Evolutionary conservation across 345 rosid genomes (phyloP).

Genomic region (Eucalyptus pauciflora): DNA sequence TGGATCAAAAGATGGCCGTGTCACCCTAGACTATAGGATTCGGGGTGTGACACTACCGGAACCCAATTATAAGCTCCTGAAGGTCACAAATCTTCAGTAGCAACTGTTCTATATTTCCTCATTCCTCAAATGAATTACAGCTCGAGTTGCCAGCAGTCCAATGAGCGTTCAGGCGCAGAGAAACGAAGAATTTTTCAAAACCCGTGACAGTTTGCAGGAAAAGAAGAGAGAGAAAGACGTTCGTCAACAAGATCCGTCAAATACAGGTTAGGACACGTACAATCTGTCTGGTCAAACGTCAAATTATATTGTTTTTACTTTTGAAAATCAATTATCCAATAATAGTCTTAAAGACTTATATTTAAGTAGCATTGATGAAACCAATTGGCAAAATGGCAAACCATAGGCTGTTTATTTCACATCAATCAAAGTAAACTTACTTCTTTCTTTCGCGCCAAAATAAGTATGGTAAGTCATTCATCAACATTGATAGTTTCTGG

Average conservation of each 20-base stretch:
- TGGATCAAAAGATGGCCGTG: accelerated
- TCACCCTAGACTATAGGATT: no score
- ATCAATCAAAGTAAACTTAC: background rate
- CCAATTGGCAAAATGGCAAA: background rate
- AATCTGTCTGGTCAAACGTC: background rate
- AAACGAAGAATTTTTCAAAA: background rate
- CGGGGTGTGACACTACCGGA: background rate
- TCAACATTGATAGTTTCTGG: background rate
- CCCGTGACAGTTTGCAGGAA: background rate
- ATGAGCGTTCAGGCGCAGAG: background rate
- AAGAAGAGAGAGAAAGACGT: background rate
- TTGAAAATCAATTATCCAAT: background rate
- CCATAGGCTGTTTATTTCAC: background rate
- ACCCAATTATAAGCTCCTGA: background rate
- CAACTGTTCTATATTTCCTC: background rate
- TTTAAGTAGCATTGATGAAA: background rate
- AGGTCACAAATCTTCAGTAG: background rate
- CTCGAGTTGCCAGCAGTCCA: background rate
- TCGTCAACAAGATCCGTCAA: background rate
- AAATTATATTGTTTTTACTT: background rate
- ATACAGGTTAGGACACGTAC: background rate
- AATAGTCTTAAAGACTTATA: background rate
- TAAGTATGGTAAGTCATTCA: background rate
- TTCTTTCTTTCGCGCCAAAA: background rate
- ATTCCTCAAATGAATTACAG: background rate